These are phyloP conservation scores for Flaveria bidentis DNA, from an alignment of 129 eudicot genomes.

Conservation along the genomic window DNA sequence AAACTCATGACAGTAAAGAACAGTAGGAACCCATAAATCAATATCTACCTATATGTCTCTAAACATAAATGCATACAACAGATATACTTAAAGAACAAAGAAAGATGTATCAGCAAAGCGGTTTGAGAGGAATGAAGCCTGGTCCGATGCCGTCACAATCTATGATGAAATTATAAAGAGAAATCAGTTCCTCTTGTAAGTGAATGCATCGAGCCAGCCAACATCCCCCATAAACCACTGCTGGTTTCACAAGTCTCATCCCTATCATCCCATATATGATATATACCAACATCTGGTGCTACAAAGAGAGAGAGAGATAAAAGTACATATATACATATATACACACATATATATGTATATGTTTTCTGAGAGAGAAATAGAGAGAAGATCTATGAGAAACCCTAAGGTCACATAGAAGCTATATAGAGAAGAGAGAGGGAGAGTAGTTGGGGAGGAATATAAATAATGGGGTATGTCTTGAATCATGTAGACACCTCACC, in stretches of 20 bases:
- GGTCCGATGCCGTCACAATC: constrained; percentile 78
- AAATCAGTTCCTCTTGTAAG: neutral
- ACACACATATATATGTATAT: too few species aligned
- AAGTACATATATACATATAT: neutral
- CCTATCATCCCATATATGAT: neutral
- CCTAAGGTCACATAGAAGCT: constrained; percentile 24
- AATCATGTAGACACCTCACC: constrained; percentile 37
- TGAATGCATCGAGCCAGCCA: constrained; percentile 51
- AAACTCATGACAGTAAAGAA: neutral
- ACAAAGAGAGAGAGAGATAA: constrained; percentile 1
- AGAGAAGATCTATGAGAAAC: constrained; percentile 17
- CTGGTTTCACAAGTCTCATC: neutral
- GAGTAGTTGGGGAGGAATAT: constrained; percentile 39
- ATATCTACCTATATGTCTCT: neutral
- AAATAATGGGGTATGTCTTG: constrained; percentile 33
- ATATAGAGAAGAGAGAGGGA: constrained; percentile 28
- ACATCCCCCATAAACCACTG: constrained; percentile 41
- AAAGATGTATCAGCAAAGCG: constrained; percentile 24
- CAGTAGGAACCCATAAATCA: neutral
- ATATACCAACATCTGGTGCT: neutral
- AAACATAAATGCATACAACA: too few species aligned
- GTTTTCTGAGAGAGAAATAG: neutral
- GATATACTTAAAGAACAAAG: neutral
- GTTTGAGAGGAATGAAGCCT: constrained; percentile 99
- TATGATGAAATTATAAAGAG: neutral